These are phyloP conservation scores for Colletotrichum graminicola DNA, from an alignment of 2,329 filamentous ascomycete genomes.

Conservation along the genomic window DNA sequence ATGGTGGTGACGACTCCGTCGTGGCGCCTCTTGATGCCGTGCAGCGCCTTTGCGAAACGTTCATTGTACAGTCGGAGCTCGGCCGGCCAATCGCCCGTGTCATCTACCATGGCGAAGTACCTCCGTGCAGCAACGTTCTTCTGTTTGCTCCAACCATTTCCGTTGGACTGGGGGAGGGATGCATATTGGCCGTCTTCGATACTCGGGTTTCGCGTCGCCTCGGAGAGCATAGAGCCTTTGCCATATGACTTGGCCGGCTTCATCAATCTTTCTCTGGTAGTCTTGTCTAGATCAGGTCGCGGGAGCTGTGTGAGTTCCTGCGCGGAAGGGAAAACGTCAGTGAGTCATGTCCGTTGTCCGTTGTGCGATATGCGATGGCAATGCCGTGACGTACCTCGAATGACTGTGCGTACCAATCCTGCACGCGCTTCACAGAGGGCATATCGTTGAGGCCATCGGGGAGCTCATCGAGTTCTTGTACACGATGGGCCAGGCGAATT, in stretches of 20 bases:
- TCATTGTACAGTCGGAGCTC: slow-evolving; percentile 96
- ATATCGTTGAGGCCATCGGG: slow-evolving; percentile 98
- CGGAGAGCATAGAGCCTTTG: slow-evolving; percentile 76
- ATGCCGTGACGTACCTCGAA: slow-evolving; percentile 81
- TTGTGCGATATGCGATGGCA: slow-evolving; percentile 24
- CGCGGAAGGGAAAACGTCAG: slow-evolving; percentile 28
- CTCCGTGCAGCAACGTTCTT: slow-evolving; percentile 69
- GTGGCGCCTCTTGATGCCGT: slow-evolving; percentile 95
- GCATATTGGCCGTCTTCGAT: slow-evolving; percentile 85
- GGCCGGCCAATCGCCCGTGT: slow-evolving; percentile 89
- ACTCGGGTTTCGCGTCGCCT: slow-evolving; percentile 91
- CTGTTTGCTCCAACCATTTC: slow-evolving; percentile 64
- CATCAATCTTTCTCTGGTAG: slow-evolving; percentile 84
- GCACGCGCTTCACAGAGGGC: slow-evolving; percentile 94
- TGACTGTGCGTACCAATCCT: slow-evolving; percentile 99
- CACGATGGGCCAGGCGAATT: slow-evolving; percentile 94
- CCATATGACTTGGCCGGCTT: slow-evolving; percentile 69
- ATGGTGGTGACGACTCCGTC: slow-evolving; percentile 98
- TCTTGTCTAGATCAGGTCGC: slow-evolving; percentile 79
- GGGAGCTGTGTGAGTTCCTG: slow-evolving; percentile 93
- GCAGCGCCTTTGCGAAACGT: slow-evolving; percentile 86
- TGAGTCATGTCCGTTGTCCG: slow-evolving; percentile 32
- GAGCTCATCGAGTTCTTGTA: slow-evolving; percentile 91
- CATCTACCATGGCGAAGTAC: slow-evolving; percentile 94
- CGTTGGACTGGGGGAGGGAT: slow-evolving; percentile 56